phyloP scores from a whole-genome alignment of 106 monocot species.

The Dendrobium officinale region DNA sequence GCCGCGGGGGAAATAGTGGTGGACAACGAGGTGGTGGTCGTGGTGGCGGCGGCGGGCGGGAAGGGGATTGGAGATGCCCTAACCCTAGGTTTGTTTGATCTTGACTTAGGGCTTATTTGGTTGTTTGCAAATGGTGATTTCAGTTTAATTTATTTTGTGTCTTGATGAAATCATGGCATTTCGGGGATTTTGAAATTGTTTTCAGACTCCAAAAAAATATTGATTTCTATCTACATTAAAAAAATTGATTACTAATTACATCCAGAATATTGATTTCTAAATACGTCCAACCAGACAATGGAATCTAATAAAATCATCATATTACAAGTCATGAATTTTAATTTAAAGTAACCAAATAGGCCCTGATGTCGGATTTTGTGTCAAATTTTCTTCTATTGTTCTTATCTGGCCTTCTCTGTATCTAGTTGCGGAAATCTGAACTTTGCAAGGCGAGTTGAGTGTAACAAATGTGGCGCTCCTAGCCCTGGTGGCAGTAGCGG shows the following conservation, averaged over 20 bases:
- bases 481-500: constrained; percentile 43
- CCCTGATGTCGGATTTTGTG: not conserved
- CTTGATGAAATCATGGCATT: not conserved
- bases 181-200: not conserved
- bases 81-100: constrained; percentile 48
- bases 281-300: not conserved
- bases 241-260: not conserved
- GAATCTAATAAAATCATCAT: not conserved
- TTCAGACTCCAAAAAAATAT: not conserved
- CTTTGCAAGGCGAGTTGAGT: constrained; percentile 90
- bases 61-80: constrained; percentile 96
- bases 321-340: not conserved
- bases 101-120: not conserved
- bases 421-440: constrained; percentile 91
- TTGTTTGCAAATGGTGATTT: not conserved
- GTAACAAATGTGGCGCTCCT: constrained; percentile 87
- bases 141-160: not conserved
- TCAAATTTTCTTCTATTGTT: not conserved
- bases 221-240: not conserved
- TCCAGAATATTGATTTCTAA: not conserved
- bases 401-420: constrained; percentile 1
- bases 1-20: constrained; percentile 35
- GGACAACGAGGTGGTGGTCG: constrained; percentile 40
- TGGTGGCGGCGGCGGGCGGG: constrained; percentile 54
- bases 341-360: not conserved